Percentiles rank a stretch among this genome's conserved stretches.
Conservation (phyloP, 495 filamentous ascomycete species). For the Penicillium chermesinum region DNA sequence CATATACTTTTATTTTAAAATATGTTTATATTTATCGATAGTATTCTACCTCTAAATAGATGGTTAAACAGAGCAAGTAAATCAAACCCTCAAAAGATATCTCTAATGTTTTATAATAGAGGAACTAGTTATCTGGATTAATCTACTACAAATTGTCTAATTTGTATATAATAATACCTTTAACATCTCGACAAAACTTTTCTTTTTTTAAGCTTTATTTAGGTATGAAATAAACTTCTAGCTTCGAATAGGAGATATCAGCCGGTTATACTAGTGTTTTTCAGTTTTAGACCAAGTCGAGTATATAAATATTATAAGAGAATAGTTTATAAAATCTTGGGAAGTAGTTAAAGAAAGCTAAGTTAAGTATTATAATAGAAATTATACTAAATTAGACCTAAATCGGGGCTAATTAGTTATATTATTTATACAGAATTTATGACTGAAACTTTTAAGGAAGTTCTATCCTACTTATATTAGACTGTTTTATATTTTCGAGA, state of each 20-base stretch:
- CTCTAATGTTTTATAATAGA: slow-evolving; percentile 13
- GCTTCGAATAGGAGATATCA: background rate
- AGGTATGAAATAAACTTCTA: background rate
- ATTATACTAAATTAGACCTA: background rate
- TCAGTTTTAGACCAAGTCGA: background rate
- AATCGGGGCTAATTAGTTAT: background rate
- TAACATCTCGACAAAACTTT: background rate
- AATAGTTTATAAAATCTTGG: background rate
- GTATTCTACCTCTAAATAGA: slow-evolving; percentile 18
- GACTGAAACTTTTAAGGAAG: background rate
- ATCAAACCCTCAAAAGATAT: slow-evolving; percentile 2
- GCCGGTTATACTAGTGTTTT: background rate
- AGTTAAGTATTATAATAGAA: background rate
- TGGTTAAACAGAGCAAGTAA: slow-evolving; percentile 13
- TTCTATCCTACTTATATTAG: background rate
- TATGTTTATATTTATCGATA: background rate
- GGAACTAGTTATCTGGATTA: background rate
- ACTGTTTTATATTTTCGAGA: background rate
- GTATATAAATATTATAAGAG: background rate
- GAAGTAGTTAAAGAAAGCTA: background rate
- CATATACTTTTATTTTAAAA: slow-evolving; percentile 8
- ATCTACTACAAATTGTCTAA: background rate
- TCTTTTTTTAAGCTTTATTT: background rate
- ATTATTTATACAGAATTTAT: background rate
- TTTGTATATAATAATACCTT: slow-evolving; percentile 2